Evolutionary conservation across 768 basidiomycete species (phyloP), one percentile per base, ranked within the genome.

Genomic region (Rhizopogon vesiculosus): DNA sequence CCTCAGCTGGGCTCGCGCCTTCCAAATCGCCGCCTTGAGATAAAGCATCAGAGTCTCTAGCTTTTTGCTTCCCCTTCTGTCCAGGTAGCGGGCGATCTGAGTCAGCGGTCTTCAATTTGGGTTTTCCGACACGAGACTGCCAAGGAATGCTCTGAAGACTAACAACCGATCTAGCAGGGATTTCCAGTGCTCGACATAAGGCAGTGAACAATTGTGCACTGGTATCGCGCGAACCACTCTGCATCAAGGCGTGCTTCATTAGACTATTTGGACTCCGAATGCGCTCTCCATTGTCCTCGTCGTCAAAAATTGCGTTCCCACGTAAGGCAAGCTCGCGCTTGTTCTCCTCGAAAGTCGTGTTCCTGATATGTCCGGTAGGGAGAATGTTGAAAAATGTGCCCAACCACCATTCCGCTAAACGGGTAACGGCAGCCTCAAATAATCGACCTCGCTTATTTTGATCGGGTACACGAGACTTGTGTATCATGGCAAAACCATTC

Each of bases 141-240:
- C 94, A 98, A 9, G 93, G 92, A 9, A 98, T 85, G 52, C 91
- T 86, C 70, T 98, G 96, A 43, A 99, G 71, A 64, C 92, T 96
- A 60, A 87, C 87, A 9, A 98, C 89, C 51, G 98, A 76, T 45
- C 97, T 77, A 6, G 93, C 83, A 0, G 94, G 94, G 18, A 98
- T 84, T 10, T 86, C 88, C 6, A 98, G 77, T 6, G 85, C 91
- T 19, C 97, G 80, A 68, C 93, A 92, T 0, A 97, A 75, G 1
- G 91, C 85, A 5, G 93, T 95, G 67, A 98, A 98, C 3, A 98
- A 78, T 62, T 96, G 93, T 1, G 93, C 89, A 56, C 89, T 89
- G 40, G 83, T 82, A 67, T 99, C 97, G 57, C 91, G 79, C 22
- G 86, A 89, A 7, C 95, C 97, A 56, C 72, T 77, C 53, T 79